phyloP scores from a whole-genome alignment of 2,329 filamentous ascomycete genomes.

The Hirsutella thompsonii region DNA sequence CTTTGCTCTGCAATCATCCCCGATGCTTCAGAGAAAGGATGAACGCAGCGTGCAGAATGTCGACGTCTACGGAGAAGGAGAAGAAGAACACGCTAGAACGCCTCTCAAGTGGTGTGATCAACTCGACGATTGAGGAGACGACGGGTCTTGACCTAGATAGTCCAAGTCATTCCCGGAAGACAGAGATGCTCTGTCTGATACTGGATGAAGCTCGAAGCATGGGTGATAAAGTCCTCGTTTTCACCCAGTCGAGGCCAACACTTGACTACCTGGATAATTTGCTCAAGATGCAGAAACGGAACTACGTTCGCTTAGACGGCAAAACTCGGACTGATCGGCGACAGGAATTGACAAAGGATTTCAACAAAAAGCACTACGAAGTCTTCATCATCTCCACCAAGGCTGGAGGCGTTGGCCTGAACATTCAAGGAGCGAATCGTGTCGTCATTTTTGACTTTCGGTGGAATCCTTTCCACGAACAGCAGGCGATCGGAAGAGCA shows the following conservation, averaged over 20 bases:
- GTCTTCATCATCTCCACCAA: slow-evolving; percentile 74
- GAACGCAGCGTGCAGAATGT: slow-evolving; percentile 7
- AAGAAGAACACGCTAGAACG: slow-evolving; percentile 6
- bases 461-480: slow-evolving; percentile 71
- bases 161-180: slow-evolving; percentile 52
- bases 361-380: slow-evolving; percentile 45
- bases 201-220: slow-evolving; percentile 47
- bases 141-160: slow-evolving; percentile 27
- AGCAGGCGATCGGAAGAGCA: slow-evolving; percentile 75
- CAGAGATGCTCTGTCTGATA: slow-evolving; percentile 54
- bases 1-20: slow-evolving; percentile 39
- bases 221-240: slow-evolving; percentile 68
- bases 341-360: slow-evolving; percentile 50
- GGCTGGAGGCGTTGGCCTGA: slow-evolving; percentile 73
- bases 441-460: slow-evolving; percentile 77
- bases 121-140: slow-evolving; percentile 21
- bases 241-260: slow-evolving; percentile 59
- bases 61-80: slow-evolving; percentile 3
- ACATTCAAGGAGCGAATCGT: slow-evolving; percentile 72
- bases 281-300: slow-evolving; percentile 34
- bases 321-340: slow-evolving; percentile 40
- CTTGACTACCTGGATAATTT: slow-evolving; percentile 55
- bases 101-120: slow-evolving; percentile 15
- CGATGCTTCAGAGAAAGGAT: slow-evolving; percentile 27
- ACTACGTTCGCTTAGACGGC: slow-evolving; percentile 54